A percentile compares a stretch with the other conserved stretches of the same genome.
Conservation (phyloP, 441 rosid species). For the Erodium texanum region DNA sequence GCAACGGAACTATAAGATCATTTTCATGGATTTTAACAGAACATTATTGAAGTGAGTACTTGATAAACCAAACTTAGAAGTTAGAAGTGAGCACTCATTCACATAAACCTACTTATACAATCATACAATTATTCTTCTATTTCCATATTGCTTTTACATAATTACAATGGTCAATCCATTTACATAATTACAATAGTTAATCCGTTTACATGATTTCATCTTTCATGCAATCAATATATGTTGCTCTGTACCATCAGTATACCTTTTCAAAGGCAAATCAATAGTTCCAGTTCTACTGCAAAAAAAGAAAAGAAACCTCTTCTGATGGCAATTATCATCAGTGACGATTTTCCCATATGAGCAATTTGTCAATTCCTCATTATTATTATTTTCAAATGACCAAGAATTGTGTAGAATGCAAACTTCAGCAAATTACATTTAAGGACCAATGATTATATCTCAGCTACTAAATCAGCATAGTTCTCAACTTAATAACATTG, state of each 20-base stretch:
- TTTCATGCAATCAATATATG: not conserved
- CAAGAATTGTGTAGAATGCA: not conserved
- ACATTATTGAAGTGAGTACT: not conserved
- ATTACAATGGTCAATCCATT: no score
- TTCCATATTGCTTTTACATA: not conserved
- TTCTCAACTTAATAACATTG: constrained; percentile 5
- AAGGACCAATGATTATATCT: not conserved
- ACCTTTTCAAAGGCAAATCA: not conserved
- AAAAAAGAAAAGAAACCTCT: not conserved
- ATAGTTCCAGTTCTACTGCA: not conserved
- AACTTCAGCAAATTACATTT: not conserved
- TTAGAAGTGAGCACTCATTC: no score
- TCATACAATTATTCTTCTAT: no score
- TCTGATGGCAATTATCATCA: not conserved
- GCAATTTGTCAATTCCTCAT: not conserved
- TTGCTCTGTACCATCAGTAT: not conserved
- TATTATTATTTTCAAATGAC: not conserved
- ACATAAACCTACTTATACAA: no score
- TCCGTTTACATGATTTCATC: not conserved
- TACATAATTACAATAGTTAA: no score
- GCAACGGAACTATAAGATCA: constrained; percentile 14
- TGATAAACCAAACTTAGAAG: not conserved
- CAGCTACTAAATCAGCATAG: not conserved
- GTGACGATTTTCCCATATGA: not conserved
- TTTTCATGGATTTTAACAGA: no score